A percentile compares a stretch with the other conserved stretches of the same genome.
These are phyloP conservation scores for Aspergillus niger DNA, from an alignment of 2,329 filamentous ascomycete species.

Conservation along the genomic window DNA sequence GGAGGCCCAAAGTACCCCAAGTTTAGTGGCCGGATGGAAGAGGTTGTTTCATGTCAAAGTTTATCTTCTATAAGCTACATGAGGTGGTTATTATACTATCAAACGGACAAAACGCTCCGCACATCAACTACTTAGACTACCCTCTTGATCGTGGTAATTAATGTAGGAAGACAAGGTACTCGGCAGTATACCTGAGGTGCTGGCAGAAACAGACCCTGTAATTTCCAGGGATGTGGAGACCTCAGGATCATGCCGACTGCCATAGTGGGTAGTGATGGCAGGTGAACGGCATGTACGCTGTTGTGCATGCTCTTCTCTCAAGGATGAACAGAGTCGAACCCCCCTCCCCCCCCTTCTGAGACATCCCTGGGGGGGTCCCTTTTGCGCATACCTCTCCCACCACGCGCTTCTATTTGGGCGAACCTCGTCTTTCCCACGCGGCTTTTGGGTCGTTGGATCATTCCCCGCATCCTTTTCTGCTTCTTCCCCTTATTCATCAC, in stretches of 20 bases:
- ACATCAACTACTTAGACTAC: background rate
- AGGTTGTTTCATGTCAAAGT: background rate
- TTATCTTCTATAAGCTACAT: too few relatives aligned
- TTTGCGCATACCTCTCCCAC: background rate
- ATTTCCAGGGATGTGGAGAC: constrained; percentile 3
- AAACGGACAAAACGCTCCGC: background rate
- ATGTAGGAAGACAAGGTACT: background rate
- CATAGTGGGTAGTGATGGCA: constrained; percentile 2
- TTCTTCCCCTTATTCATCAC: background rate
- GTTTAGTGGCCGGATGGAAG: background rate
- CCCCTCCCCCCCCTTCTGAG: background rate
- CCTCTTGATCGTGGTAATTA: background rate
- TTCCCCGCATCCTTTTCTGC: background rate
- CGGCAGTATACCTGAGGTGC: background rate
- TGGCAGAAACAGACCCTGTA: constrained; percentile 12
- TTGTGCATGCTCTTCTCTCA: background rate
- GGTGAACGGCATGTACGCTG: constrained; percentile 1
- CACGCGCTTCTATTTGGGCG: background rate
- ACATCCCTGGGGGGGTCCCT: background rate
- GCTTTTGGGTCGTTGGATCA: background rate
- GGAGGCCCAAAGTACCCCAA: background rate
- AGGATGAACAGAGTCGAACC: background rate
- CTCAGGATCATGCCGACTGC: background rate
- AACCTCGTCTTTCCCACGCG: background rate
- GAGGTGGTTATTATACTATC: background rate